Evolutionary conservation across 2,329 filamentous ascomycete species (phyloP), one percentile per base, ranked within the genome.

Genomic region (Pseudopithomyces chartarum): DNA sequence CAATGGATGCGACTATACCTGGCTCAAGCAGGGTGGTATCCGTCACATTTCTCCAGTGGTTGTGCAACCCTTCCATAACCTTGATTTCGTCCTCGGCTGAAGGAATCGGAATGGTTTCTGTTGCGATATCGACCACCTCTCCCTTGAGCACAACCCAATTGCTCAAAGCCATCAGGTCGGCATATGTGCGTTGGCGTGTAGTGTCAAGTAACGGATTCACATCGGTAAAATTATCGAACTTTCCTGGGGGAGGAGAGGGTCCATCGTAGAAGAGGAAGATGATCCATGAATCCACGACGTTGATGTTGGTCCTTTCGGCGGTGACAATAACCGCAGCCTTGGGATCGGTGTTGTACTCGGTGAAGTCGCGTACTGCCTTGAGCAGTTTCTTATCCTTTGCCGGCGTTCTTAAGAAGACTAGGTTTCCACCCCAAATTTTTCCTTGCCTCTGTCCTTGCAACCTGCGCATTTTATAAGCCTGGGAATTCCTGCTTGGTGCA

Each of bases 161-260:
- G 62, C 82, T 84, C 33, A 66, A 66, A 15, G 67, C 73, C 58
- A 83, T 75, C 6, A 85, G 70, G 40, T 79, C 77, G 50, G 78
- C 73, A 58, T 83, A 84, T 6, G 73, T 79, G 59, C 78, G 81
- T 2, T 78, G 79, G 64, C 81, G 79, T 48, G 76, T 77, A 17
- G 72, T 80, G 63, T 84, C 81, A 20, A 78, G 65, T 0, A 75
- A 57, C 1, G 79, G 77, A 1, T 71, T 65, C 45, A 84, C 76
- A 38, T 76, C 75, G 1, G 81, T 80, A 69, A 89, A 89, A 55
- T 81, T 81, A 55, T 81, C 77, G 56, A 89, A 88, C 2, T 84
- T 79, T 4, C 76, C 81, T 1, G 75, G 65, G 0, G 86, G 85
- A 19, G 66, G 65, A 49, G 73, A 70, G 0, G 80, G 79, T 1